Base-by-base conservation (phyloP, 140 eudicot genomes). In the Ambrosia hybrid region DNA sequence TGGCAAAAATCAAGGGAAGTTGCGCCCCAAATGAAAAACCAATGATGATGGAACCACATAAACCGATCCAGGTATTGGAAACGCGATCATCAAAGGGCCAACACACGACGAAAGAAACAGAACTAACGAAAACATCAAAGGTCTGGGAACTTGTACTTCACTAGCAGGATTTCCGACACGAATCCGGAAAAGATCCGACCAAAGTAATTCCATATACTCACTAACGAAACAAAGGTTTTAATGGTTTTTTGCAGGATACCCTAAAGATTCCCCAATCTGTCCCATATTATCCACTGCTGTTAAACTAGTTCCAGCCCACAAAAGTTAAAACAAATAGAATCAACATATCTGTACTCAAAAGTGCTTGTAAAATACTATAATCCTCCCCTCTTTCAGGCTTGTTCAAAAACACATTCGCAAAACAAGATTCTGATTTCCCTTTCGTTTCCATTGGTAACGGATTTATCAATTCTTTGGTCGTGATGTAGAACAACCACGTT, bases 301-400 rank as follows among this genome's bases (percentile, higher is more conserved):
- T 46, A 85, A 61, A 39, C 80, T 15, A 86, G 72, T 5, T 90
- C 88, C 37, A 85, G 57, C 13, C 95, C 90, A 76, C 88, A 88
- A 49, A 83, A 73, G 38, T 88, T 88, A 17, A 88, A 67, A 82
- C 38, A 51, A 88, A 81, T 11, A 88, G 62, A 69, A 85, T 51
- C 0, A 85, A 45, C 88, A 88, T 85, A 56, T 88, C 95, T 1
- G 82, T 70, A 51, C 88, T 88, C 12, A 85, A 67, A 21, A 88
- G 57, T 12, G 88, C 90, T 68, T 85, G 95, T 8, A 83, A 67
- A 16, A 85, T 85, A 2, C 52, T 80, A 81, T 85, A 88, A 68
- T 88, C 88, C 14, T 85, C 90, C 5, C 95, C 90, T 73, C 90
- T 82, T 61, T 76, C 74, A 13, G 90, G 95, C 41, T 88, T 85